Base-by-base conservation (phyloP, 139 green algal species). In the Chlorella sp. region DNA sequence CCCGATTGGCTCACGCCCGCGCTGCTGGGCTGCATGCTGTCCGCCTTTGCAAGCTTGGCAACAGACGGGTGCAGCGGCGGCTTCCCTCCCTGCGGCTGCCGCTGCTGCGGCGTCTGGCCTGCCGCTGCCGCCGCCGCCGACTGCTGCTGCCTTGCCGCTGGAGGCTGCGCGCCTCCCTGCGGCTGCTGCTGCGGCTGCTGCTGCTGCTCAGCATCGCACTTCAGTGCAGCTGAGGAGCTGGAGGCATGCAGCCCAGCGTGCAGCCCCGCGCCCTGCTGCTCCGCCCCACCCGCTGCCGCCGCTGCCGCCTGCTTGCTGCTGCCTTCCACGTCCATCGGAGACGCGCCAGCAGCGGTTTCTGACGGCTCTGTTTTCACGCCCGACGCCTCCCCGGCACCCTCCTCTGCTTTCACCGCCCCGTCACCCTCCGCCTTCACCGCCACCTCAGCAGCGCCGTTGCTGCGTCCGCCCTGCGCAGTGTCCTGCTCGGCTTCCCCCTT, bases 21-120 rank as follows among this genome's bases (percentile, higher is more conserved):
- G 64, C 84, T 88, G 84, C 84, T 88, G 66, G 84, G 84, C 84
- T 88, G 84, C 68, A 80, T 66, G 84, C 84, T 88, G 66, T 88
- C 84, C 2, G 68, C 68, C 66, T 80, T 80, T 16, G 30, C 32
- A 19, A 86, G 79, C 79, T 24, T 32, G 4, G 87, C 60, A 57
- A 89, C n/a, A 11, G 80, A 32, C 3, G 87, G 87, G 64, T 76
- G 87, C 87, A 86, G 79, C 40, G 78, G 87, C 64, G 87, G 87
- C 87, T 86, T 90, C 69, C 5, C 30, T 32, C 12, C 37, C 82
- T 77, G 34, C 60, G 14, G 34, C 60, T 60, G 82, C 60, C 32
- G 39, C 37, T n/a, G 28, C 57, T 37, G 64, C n/a, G 75, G 86
- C 75, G 75, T 75, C 53, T 40, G 53, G 30, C 86, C 73, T 4